Evolutionary conservation across 805 yeast species (phyloP), one percentile per base, ranked within the genome.

Genomic region (Saccharomycopsis sp.): DNA sequence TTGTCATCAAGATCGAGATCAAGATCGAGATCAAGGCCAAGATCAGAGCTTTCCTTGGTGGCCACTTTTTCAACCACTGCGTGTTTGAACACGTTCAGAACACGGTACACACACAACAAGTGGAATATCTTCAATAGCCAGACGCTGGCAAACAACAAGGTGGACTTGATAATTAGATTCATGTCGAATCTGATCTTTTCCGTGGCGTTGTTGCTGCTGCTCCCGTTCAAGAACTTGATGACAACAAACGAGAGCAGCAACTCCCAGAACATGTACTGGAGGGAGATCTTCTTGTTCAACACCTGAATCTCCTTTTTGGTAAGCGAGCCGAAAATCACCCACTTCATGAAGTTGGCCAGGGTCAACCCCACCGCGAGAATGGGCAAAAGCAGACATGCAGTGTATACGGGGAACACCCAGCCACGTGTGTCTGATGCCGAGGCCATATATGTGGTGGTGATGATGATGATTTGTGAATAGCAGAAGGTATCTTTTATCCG

Each of bases 191-290:
- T n/a, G 29, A 9, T n/a, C 12, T 25, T n/a, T 10, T 25, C 29
- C 12, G 12, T 25, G 29, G 12, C 29, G 29, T 25, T n/a, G n/a
- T 25, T n/a, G n/a, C 12, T n/a, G 4, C 10, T 21, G 13, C 16
- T 25, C 9, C 30, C 12, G 5, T 38, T 34, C 23, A 38, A 18
- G 12, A 27, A 23, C 20, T 32, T 39, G 7, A 45, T 16, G 13
- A 45, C 48, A 4, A 42, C 9, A 10, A 45, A 36, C 4, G 46
- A 45, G 4, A 45, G 20, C n/a, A 29, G 25, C 15, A 45, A 41
- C 16, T 45, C 48, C 48, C 48, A 45, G 13, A 45, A 19, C 4
- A 46, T 45, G 34, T 41, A 45, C 36, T 41, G 22, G 30, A 41
- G 34, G n/a, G n/a, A n/a, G n/a, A n/a, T n/a, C 30, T 45, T 45